Base-by-base conservation (phyloP, 2,329 filamentous ascomycete species). In the Colletotrichum phormii region DNA sequence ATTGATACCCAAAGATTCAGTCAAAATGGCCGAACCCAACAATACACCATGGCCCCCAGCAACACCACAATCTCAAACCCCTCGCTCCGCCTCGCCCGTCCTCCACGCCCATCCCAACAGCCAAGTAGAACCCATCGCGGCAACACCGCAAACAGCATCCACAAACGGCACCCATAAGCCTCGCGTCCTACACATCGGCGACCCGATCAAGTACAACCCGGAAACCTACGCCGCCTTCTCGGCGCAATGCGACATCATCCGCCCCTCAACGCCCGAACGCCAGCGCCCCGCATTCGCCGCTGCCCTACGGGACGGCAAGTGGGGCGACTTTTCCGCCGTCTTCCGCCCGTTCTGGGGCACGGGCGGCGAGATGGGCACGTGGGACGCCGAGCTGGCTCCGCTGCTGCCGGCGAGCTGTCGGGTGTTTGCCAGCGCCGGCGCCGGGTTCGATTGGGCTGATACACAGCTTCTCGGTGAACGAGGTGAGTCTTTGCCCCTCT, bases 171-270 rank as follows among this genome's bases (percentile, higher is more conserved):
- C 76, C 6, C 71, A 64, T 3, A 86, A 81, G 73, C 85, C 82
- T 57, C 88, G 91, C 75, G 91, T 97, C 72, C 89, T 97, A 76
- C 92, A 92, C 83, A 91, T 95, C 81, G 94, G 94, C 75, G 94
- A 95, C 78, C 83, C 85, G 9, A 80, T 88, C 71, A 83, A 83
- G 74, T 88, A 87, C 79, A 88, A 89, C 75, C 84, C 81, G 0
- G 79, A 82, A 1, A 86, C 85, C 0, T 88, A 87, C 76, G 80
- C 80, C 37, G 80, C 81, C 73, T 85, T 89, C 76, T 78, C 81
- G 33, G 59, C 79, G 0, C 80, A 78, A 22, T 90, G 86, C 76
- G 83, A 88, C 15, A 81, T 91, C 29, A 78, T 90, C 62, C 86
- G 87, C n/a, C 88, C 88, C 0, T 82, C 82, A 9, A 75, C 82